Evolutionary conservation across 225 moss, liverwort and hornwort genomes (phyloP), one percentile per base, ranked within the genome.

Genomic region (Pleurozium schreberi): DNA sequence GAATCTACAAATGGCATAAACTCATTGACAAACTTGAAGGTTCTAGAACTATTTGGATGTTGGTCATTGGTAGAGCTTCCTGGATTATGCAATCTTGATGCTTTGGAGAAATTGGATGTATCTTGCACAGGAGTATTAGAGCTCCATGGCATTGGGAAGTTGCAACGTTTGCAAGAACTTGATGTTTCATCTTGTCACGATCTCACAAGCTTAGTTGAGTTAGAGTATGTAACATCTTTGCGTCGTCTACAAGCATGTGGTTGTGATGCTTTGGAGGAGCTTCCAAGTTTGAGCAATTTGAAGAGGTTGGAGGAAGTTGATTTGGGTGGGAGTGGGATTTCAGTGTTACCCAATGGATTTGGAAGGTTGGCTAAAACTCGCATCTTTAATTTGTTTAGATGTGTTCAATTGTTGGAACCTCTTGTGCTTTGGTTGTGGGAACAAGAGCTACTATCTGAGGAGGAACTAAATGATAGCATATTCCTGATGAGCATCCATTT

Each of bases 71-170:
- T 10, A 25, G 38, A 78, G 6, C 53, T 78, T 26, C 55, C 4
- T 10, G 16, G 55, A 10, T 55, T 55, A 55, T 25, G 55, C 6
- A 4, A 7, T 38, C 78, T 78, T 78, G 7, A 2, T 53, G 38
- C 55, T 17, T 55, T 78, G 25, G 38, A 78, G 38, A 25, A 16
- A 4, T 55, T 78, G 4, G 2, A 55, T 53, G 23, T 77, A 2
- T 8, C 0, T 52, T 0, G 0, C 0, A 15, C 77, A 15, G 0
- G 3, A 0, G 0, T 77, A 38, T 14, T 2, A 3, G 4, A 38
- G 17, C 38, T 78, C 11, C 11, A 16, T 53, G 78, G 78, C 38
- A 38, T 55, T 78, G 55, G 38, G 16, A 55, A 38, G 55, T 55
- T 78, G 26, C 38, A 38, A 16, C 52, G 17, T 17, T 78, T 78